Conservation (phyloP, 441 rosid species). For the Corymbia calophylla region DNA sequence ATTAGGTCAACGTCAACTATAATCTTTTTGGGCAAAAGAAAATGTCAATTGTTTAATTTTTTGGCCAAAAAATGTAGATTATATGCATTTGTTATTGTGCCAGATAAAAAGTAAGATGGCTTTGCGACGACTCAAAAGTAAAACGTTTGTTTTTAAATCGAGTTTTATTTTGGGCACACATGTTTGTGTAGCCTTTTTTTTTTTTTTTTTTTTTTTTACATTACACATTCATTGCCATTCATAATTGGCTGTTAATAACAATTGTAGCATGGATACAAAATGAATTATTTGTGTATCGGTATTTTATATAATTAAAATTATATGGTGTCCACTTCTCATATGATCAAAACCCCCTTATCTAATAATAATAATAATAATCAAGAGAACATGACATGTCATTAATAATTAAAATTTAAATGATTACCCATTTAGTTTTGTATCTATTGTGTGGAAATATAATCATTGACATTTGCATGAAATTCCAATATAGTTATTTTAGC, state of each 20-base stretch:
- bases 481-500: accelerated
- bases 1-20: background rate
- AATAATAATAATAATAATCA: background rate
- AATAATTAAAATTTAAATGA: background rate
- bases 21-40: background rate
- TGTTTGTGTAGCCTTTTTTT: background rate
- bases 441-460: accelerated
- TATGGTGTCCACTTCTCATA: background rate
- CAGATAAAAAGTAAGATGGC: background rate
- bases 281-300: background rate
- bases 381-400: background rate
- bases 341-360: background rate
- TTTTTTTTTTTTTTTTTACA: background rate
- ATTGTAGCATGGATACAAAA: accelerated
- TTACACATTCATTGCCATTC: accelerated
- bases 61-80: background rate
- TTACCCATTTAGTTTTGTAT: background rate
- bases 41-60: background rate
- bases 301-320: background rate
- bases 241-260: background rate
- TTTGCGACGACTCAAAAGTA: background rate
- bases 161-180: background rate
- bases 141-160: background rate
- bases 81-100: background rate
- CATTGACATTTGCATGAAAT: accelerated